Conservation (phyloP, 2,329 filamentous ascomycete species). For the Penicillium hesseltinei region DNA sequence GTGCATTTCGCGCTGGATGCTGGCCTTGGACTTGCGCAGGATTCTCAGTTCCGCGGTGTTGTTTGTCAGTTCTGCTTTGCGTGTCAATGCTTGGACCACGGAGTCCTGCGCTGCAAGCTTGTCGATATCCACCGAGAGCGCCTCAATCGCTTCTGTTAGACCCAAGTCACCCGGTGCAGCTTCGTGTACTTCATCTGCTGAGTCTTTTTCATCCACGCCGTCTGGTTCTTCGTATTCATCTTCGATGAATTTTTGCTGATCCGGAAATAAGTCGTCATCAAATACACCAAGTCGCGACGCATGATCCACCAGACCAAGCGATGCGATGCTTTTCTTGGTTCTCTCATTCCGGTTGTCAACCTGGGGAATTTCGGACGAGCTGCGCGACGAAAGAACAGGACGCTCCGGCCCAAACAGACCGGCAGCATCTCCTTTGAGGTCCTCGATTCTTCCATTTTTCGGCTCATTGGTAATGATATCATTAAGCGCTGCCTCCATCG, state of each 20-base stretch:
- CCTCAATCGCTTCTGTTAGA: slow-evolving; percentile 85
- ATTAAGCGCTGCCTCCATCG: slow-evolving; percentile 87
- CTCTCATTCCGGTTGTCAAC: slow-evolving; percentile 47
- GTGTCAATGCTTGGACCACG: slow-evolving; percentile 84
- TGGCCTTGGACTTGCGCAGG: slow-evolving; percentile 87
- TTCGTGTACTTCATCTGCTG: slow-evolving; percentile 83
- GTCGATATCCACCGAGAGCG: slow-evolving; percentile 85
- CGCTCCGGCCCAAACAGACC: slow-evolving; percentile 54
- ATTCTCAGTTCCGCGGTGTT: slow-evolving; percentile 93
- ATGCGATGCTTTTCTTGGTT: slow-evolving; percentile 82
- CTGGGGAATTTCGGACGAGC: slow-evolving; percentile 59
- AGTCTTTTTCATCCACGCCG: slow-evolving; percentile 57
- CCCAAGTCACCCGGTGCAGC: slow-evolving; percentile 93
- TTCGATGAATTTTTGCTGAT: slow-evolving; percentile 75
- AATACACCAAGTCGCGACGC: slow-evolving; percentile 90
- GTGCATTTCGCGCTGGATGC: slow-evolving; percentile 85
- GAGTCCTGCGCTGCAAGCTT: slow-evolving; percentile 82
- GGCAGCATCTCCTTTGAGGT: slow-evolving; percentile 36
- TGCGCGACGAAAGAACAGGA: slow-evolving; percentile 55
- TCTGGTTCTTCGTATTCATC: slow-evolving; percentile 79
- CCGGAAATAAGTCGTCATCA: slow-evolving; percentile 88
- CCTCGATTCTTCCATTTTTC: slow-evolving; percentile 36
- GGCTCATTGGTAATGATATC: slow-evolving; percentile 85
- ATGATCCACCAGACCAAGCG: slow-evolving; percentile 83
- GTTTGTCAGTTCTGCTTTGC: slow-evolving; percentile 95